Percentiles rank a stretch among this genome's conserved stretches.
phyloP scores from a whole-genome alignment of 805 yeast species.

The Starmera dryadoides region DNA sequence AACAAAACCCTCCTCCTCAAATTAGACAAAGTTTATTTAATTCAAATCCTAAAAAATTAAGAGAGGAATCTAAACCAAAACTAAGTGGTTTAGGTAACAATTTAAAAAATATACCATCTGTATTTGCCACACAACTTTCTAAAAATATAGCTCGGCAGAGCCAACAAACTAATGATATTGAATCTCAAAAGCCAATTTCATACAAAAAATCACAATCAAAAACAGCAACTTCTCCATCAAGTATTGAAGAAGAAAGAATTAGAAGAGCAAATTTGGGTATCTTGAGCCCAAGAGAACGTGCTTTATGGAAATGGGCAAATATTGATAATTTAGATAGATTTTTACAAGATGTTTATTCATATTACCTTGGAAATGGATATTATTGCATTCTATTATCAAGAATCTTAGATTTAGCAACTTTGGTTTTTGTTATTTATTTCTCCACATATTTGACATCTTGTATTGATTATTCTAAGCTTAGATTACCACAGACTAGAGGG shows the following conservation, averaged over 20 bases:
- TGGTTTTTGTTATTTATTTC: slow-evolving; percentile 73
- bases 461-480: slow-evolving; percentile 53
- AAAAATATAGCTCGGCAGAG: neutral
- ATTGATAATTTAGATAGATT: slow-evolving; percentile 87
- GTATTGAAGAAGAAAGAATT: slow-evolving; percentile 14
- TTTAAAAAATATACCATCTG: neutral
- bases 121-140: neutral
- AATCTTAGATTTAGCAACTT: slow-evolving; percentile 59
- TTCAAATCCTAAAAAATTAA: neutral
- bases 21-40: neutral
- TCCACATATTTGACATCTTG: slow-evolving; percentile 79
- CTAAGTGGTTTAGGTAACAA: no score
- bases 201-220: slow-evolving; percentile 4
- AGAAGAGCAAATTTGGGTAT: slow-evolving; percentile 29
- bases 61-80: no score
- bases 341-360: slow-evolving; percentile 73
- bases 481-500: slow-evolving; percentile 18
- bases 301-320: slow-evolving; percentile 95
- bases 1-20: neutral
- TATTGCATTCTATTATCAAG: slow-evolving; percentile 67
- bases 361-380: slow-evolving; percentile 81
- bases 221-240: slow-evolving; percentile 2
- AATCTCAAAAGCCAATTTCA: slow-evolving; percentile 4
- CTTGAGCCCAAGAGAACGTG: slow-evolving; percentile 62
- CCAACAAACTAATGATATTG: neutral